Conservation (phyloP, 1,139 yeast genomes). For the Pichia sp. region DNA sequence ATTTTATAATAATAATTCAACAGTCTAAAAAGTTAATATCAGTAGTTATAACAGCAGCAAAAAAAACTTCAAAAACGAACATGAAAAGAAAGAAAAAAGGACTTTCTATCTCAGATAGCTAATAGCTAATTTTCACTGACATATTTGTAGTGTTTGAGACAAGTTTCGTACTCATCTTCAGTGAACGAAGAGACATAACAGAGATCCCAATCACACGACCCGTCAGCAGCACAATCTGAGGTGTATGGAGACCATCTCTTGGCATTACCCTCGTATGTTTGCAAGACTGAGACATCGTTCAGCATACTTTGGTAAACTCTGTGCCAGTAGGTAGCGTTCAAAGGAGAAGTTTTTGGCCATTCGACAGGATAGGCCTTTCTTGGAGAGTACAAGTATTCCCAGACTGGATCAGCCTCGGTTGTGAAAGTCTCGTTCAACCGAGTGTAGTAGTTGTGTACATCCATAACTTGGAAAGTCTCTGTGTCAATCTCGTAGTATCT, state of each 20-base stretch:
- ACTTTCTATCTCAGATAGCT: not conserved
- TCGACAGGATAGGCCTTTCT: slow-evolving; percentile 41
- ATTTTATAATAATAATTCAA: not conserved
- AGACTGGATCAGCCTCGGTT: slow-evolving; percentile 47
- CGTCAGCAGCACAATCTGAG: slow-evolving; percentile 38
- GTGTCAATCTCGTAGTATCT: slow-evolving; percentile 67
- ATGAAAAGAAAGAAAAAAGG: not conserved
- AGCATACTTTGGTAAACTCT: slow-evolving; percentile 33
- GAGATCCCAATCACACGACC: slow-evolving; percentile 39
- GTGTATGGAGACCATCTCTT: slow-evolving; percentile 51
- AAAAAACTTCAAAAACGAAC: too few species aligned
- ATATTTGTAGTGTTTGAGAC: slow-evolving; percentile 19
- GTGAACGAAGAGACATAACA: slow-evolving; percentile 41
- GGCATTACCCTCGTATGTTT: slow-evolving; percentile 41
- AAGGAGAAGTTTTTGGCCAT: slow-evolving; percentile 51
- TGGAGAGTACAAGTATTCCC: slow-evolving; percentile 54
- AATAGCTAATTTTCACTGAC: not conserved
- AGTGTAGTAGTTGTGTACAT: slow-evolving; percentile 55
- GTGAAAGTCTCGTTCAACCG: slow-evolving; percentile 50
- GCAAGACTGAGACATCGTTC: slow-evolving; percentile 13
- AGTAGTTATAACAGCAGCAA: not conserved
- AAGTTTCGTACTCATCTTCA: slow-evolving; percentile 28
- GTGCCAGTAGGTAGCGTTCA: slow-evolving; percentile 61
- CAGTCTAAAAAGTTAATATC: not conserved
- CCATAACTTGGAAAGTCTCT: slow-evolving; percentile 56